A percentile compares a stretch with the other conserved stretches of the same genome.
These are phyloP conservation scores for Nicotiana tomentosiformis DNA, from an alignment of 257 asterid species.

Conservation along the genomic window DNA sequence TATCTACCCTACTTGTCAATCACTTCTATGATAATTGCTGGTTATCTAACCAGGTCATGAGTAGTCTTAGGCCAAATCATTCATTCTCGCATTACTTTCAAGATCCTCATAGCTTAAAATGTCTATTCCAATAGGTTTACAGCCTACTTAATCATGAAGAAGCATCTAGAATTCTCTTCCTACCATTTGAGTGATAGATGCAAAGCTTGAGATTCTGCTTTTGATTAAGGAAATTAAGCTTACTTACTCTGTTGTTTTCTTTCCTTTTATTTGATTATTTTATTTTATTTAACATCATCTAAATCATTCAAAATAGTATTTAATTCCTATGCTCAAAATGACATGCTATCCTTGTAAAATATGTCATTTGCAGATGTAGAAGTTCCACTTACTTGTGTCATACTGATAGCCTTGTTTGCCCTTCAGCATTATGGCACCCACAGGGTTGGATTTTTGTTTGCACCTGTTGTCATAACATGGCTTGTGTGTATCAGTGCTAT, in stretches of 20 bases:
- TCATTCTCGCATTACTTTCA: neutral
- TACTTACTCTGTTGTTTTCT: neutral
- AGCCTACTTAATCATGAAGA: neutral
- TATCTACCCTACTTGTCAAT: neutral
- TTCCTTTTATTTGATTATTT: neutral
- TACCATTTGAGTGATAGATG: neutral
- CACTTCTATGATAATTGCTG: neutral
- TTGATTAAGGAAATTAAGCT: neutral
- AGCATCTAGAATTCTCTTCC: neutral
- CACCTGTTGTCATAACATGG: constrained; percentile 91
- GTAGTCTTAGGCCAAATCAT: neutral
- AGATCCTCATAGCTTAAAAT: neutral
- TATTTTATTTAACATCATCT: neutral
- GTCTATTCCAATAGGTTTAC: neutral
- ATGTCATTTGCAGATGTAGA: constrained; percentile 70
- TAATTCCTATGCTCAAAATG: neutral
- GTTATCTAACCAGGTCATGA: neutral
- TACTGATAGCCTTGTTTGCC: constrained; percentile 84
- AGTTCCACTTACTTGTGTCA: constrained; percentile 74
- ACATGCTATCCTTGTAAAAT: constrained; percentile 17
- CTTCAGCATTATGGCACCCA: constrained; percentile 98
- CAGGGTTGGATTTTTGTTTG: constrained; percentile 95
- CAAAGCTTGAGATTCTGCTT: neutral
- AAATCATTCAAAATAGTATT: neutral
- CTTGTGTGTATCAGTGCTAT: constrained; percentile 79